Base-by-base conservation (phyloP, 257 asterid genomes). In the Mitragyna speciosa region DNA sequence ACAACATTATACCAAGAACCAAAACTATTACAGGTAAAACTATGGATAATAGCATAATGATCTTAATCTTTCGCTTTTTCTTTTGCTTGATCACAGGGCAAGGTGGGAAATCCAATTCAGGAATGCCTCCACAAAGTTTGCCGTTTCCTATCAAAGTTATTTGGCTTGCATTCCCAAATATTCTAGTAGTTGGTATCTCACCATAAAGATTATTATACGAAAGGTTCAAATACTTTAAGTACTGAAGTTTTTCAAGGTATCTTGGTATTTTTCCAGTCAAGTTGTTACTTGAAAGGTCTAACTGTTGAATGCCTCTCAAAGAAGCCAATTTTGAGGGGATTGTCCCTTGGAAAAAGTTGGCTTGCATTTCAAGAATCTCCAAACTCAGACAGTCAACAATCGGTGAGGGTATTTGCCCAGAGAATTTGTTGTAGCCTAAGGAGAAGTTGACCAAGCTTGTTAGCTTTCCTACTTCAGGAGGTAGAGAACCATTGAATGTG, bases 71-170 rank as follows among this genome's bases (percentile, higher is more conserved):
- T 56, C 64, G 26, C 20, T 19, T 56, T 26, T 6, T 19, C 5
- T 56, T 56, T 10, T 26, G 2, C 26, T 19, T 56, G 10, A 56
- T 56, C 64, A 56, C 26, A 4, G 64, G 19, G 51, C 85, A 82
- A 33, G 43, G 20, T 19, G 76, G 79, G 22, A 82, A 65, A 16
- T 56, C 56, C 58, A 82, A 48, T 39, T 52, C 61, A 28, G 39
- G 54, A 22, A 52, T 28, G 39, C 78, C 85, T 36, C 82, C 85
- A 49, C 82, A 82, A 39, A 82, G 76, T n/a, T 77, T 82, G 30
- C 5, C 15, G 36, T 82, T 82, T 52, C 79, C 77, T 9, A 41
- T 4, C 7, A 82, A 6, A 9, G 58, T 36, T 63, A 78, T 33
- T 6, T 11, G 70, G 39, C 58, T 78, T 33, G 52, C 58, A 56